phyloP scores from a whole-genome alignment of 140 eudicot species.

The Erigeron philadelphicus region DNA sequence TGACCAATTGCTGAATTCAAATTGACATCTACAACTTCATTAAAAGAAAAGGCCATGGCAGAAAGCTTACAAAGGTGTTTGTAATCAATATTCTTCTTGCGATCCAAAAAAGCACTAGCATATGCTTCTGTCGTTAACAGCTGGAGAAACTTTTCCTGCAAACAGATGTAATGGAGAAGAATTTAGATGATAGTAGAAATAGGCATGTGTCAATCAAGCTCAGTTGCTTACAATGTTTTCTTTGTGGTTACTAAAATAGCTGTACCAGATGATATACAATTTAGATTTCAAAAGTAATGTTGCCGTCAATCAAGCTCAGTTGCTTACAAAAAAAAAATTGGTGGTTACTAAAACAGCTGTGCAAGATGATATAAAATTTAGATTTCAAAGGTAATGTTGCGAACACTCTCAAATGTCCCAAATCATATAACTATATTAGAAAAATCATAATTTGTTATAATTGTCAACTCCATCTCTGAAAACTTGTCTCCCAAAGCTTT shows the following conservation, averaged over 20 bases:
- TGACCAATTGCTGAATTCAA: neutral
- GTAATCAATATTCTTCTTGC: conserved; percentile 50
- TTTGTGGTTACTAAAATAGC: neutral
- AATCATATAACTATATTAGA: too few species aligned
- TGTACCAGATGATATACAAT: neutral
- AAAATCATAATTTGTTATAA: too few species aligned
- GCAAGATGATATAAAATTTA: too few species aligned
- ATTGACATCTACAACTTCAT: neutral
- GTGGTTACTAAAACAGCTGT: too few species aligned
- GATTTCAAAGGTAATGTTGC: too few species aligned
- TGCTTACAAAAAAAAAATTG: too few species aligned
- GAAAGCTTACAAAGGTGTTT: conserved; percentile 61
- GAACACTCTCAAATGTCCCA: too few species aligned
- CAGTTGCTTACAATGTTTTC: neutral
- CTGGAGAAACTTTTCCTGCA: conserved; percentile 90
- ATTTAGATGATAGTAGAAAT: neutral
- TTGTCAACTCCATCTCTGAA: neutral
- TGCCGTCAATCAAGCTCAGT: too few species aligned
- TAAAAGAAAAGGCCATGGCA: neutral
- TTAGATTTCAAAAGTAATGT: neutral
- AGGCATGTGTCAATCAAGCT: neutral
- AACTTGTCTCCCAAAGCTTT: neutral
- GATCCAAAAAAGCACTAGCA: conserved; percentile 54
- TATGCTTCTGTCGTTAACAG: conserved; percentile 65
- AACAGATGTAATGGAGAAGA: conserved; percentile 19